Evolutionary conservation across 306 rosid genomes (phyloP), one percentile per base, ranked within the genome.

Genomic region (Cajanus cajan): DNA sequence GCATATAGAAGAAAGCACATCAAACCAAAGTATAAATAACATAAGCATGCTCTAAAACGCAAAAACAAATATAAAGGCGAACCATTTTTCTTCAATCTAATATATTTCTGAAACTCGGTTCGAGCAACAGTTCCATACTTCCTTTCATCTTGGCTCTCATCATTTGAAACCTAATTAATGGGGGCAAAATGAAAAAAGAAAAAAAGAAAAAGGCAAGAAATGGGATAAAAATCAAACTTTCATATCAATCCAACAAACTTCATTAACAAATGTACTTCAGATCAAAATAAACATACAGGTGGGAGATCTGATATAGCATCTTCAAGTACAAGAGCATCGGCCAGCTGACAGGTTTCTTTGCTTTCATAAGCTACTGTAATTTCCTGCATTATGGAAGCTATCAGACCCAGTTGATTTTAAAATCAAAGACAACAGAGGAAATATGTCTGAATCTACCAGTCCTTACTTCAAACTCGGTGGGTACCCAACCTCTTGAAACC

Each of bases 291-390:
- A 80, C 85, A 4, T 77, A 86, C 89, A 0, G 73, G 31, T 43
- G 89, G 89, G 28, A 86, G 89, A 69, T 86, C 89, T 6, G 78
- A 55, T 68, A 86, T 36, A 36, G 87, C 87, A 68, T 83, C 87
- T 15, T 64, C 57, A 51, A 86, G 89, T 31, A 40, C 37, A 6
- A 86, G 69, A n/a, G 87, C 85, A 0, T 15, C 68, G 0, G 71
- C 81, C 67, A 86, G 57, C 63, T 83, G 19, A 77, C 68, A 68
- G 5, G 52, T 57, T 9, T 83, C 81, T 4, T 80, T 51, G 1
- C 18, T 14, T 15, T 74, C 74, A 54, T 43, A 83, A 62, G 87
- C 87, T 61, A 86, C 85, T 10, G 68, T 39, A 61, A 80, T 83
- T 61, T 83, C 85, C 89, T 86, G 68, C 73, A 74, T 65, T 39